Conservation (phyloP, 2,329 filamentous ascomycete species). For the Colletotrichum nymphaeae region DNA sequence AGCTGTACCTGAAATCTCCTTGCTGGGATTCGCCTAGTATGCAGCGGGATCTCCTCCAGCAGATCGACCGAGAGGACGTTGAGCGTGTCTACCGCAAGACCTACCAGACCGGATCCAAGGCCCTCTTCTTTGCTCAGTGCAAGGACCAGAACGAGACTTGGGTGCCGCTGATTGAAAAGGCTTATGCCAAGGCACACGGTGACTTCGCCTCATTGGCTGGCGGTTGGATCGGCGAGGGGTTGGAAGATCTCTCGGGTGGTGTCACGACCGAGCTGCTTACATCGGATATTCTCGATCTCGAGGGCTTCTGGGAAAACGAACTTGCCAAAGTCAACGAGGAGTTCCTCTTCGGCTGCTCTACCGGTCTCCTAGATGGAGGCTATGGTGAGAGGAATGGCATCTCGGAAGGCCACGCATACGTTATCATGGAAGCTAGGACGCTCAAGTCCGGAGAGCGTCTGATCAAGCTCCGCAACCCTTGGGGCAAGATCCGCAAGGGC, state of each 20-base stretch:
- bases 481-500: constrained; percentile 68
- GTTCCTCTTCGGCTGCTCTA: constrained; percentile 80
- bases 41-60: constrained; percentile 79
- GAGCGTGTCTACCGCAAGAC: constrained; percentile 77
- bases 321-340: constrained; percentile 83
- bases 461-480: constrained; percentile 70
- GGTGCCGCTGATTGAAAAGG: constrained; percentile 84
- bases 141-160: constrained; percentile 84
- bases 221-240: constrained; percentile 73
- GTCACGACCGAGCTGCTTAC: constrained; percentile 77
- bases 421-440: constrained; percentile 68
- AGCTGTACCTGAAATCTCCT: constrained; percentile 84
- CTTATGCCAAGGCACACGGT: constrained; percentile 86
- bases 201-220: constrained; percentile 79
- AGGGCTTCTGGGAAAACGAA: constrained; percentile 86
- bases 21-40: constrained; percentile 84
- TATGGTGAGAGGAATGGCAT: constrained; percentile 71
- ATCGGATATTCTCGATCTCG: constrained; percentile 79
- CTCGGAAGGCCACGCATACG: constrained; percentile 68
- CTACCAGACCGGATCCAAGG: constrained; percentile 80
- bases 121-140: constrained; percentile 83
- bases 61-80: constrained; percentile 79
- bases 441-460: constrained; percentile 65
- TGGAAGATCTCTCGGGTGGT: constrained; percentile 73
- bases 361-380: constrained; percentile 71